Evolutionary conservation across 2,329 filamentous ascomycete species (phyloP).

Genomic region (Aspergillus candidus): DNA sequence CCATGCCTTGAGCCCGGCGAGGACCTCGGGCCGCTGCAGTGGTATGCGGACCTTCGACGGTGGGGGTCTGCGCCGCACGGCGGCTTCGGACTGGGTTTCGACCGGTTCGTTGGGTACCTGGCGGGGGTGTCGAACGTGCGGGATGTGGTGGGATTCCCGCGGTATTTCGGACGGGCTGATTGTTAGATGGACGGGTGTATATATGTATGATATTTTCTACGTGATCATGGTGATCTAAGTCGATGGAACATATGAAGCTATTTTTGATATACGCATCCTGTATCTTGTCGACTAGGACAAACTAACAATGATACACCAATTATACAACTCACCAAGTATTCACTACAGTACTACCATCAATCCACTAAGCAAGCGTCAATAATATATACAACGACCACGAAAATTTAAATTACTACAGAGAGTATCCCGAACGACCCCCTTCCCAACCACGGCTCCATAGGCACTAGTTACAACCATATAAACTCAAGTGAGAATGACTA

Average conservation of each 20-base stretch:
- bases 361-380: too few species aligned
- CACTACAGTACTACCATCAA: too few species aligned
- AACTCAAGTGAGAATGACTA: too few species aligned
- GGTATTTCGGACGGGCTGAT: conserved; percentile 55
- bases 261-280: too few species aligned
- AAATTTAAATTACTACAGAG: too few species aligned
- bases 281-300: too few species aligned
- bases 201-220: not conserved
- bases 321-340: too few species aligned
- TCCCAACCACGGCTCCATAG: too few species aligned
- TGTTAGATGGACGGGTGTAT: conserved; percentile 28
- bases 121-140: conserved; percentile 74
- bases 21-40: conserved; percentile 55
- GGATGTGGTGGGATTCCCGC: conserved; percentile 80
- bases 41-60: conserved; percentile 82
- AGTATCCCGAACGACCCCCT: too few species aligned
- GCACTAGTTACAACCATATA: too few species aligned
- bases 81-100: conserved; percentile 85
- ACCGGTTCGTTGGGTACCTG: conserved; percentile 77
- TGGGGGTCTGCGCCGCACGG: conserved; percentile 92
- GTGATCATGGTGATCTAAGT: not conserved
- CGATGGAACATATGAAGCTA: not conserved
- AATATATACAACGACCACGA: too few species aligned
- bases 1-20: conserved; percentile 34
- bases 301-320: too few species aligned